Base-by-base conservation (phyloP, 1,284 basidiomycete genomes). In the Polyporus tsugae region DNA sequence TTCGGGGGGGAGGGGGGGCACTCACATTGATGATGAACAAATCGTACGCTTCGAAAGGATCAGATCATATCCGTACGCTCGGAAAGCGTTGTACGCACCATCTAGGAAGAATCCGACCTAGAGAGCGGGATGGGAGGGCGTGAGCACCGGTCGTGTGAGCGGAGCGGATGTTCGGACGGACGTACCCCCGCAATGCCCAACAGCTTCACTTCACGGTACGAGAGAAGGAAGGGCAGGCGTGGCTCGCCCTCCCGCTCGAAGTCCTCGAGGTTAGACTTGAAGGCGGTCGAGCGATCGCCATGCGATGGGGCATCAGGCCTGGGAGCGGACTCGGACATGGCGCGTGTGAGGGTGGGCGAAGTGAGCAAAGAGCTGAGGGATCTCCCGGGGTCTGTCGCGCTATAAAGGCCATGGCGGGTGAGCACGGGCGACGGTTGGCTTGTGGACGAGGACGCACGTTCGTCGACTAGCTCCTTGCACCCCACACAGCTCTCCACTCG, bases 21-120 rank as follows among this genome's bases (percentile, higher is more conserved):
- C 57, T 62, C 70, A 88, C 89, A 78, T 93, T 93, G 80, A 94
- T 93, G 70, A 93, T 89, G 80, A 94, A 93, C 17, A 93, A 81
- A 77, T 93, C 91, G 73, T 93, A 92, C 2, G 91, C 90, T 91
- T 70, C 17, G 42, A 41, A 10, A 29, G 61, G 15, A 53, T 68
- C 39, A 63, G 29, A 62, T 60, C 46, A 25, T 36, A 58, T 60
- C 11, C 42, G 59, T 41, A 22, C 33, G 22, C 9, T 57, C 25
- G 9, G 62, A 33, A 29, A 35, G 22, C 67, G 64, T 46, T 13
- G 66, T n/a, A 78, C 83, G 49, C 73, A 88, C 89, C 89, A 76
- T 91, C 90, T 13, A 91, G 82, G 82, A 91, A 91, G 78, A 91
- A 91, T 6, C 90, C 90, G 61, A 90, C 85, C 87, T 89, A 66